These are phyloP conservation scores for Pelargonium citronellum DNA, from an alignment of 441 rosid genomes.

Conservation along the genomic window DNA sequence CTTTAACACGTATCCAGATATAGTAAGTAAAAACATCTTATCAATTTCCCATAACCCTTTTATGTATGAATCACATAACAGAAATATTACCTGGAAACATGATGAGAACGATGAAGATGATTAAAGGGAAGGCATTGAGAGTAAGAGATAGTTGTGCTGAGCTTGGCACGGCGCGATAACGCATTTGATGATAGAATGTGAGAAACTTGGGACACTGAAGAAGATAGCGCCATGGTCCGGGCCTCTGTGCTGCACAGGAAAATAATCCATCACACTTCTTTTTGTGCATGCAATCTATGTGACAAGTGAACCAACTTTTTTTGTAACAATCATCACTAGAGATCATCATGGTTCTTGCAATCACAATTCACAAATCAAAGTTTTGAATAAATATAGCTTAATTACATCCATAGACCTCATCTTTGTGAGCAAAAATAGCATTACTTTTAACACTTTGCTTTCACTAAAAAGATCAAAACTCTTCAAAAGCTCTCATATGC, in stretches of 20 bases:
- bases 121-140: constrained; percentile 23
- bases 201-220: constrained; percentile 24
- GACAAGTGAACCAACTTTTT: too few relatives aligned
- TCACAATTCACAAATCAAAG: too few relatives aligned
- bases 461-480: too few relatives aligned
- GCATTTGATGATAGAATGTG: constrained; percentile 22
- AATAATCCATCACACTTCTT: not conserved
- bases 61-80: not conserved
- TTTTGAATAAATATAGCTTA: too few relatives aligned
- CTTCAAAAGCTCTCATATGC: too few relatives aligned
- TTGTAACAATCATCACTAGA: not conserved
- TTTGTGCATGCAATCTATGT: too few relatives aligned
- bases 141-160: constrained; percentile 7
- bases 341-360: too few relatives aligned
- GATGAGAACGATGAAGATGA: constrained; percentile 12
- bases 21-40: not conserved
- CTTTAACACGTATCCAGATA: not conserved
- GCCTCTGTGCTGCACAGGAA: not conserved
- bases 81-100: constrained; percentile 28
- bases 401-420: too few relatives aligned
- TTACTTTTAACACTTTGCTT: too few relatives aligned
- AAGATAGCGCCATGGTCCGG: constrained; percentile 28
- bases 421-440: too few relatives aligned
- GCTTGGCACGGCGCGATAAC: constrained; percentile 16
- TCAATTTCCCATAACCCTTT: not conserved